These are phyloP conservation scores for Glycine tomentella DNA, from an alignment of 306 rosid species.

Conservation along the genomic window DNA sequence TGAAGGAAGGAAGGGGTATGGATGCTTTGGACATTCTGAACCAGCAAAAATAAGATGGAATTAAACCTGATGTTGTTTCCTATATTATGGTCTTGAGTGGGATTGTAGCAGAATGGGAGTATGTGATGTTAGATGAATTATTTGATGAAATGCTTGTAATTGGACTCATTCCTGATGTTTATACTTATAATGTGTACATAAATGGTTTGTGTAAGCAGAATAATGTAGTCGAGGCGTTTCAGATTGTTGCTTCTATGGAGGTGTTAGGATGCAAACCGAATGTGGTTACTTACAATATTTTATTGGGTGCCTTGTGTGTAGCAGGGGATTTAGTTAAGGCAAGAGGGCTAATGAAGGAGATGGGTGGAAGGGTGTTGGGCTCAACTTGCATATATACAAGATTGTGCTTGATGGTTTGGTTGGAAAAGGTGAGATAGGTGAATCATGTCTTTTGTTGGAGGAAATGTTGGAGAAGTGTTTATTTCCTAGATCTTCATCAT, in stretches of 20 bases:
- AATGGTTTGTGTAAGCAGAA: slow-evolving; percentile 76
- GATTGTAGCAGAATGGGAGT: slow-evolving; percentile 56
- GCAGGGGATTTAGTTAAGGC: slow-evolving; percentile 55
- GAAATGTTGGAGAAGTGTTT: slow-evolving; percentile 67
- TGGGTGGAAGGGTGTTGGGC: slow-evolving; percentile 66
- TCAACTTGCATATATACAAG: slow-evolving; percentile 63
- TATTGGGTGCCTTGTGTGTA: slow-evolving; percentile 61
- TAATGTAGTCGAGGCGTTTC: slow-evolving; percentile 56
- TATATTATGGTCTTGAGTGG: slow-evolving; percentile 79
- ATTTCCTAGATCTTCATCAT: slow-evolving; percentile 57
- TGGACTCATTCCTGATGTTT: slow-evolving; percentile 75
- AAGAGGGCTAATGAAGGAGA: slow-evolving; percentile 58
- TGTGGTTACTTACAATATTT: slow-evolving; percentile 72
- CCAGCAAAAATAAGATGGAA: slow-evolving; percentile 66
- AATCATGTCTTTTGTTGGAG: slow-evolving; percentile 65
- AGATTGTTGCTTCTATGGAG: slow-evolving; percentile 66
- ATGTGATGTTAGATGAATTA: slow-evolving; percentile 59
- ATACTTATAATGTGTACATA: slow-evolving; percentile 73
- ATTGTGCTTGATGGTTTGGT: slow-evolving; percentile 69
- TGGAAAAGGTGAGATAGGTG: slow-evolving; percentile 59
- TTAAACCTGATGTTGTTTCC: slow-evolving; percentile 76
- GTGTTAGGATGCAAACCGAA: slow-evolving; percentile 73
- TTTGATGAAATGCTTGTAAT: slow-evolving; percentile 81
- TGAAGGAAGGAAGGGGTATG: slow-evolving; percentile 59
- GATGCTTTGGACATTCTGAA: slow-evolving; percentile 65